These are phyloP conservation scores for Trichoderma aggressivum DNA, from an alignment of 2,329 filamentous ascomycete species.

Conservation along the genomic window DNA sequence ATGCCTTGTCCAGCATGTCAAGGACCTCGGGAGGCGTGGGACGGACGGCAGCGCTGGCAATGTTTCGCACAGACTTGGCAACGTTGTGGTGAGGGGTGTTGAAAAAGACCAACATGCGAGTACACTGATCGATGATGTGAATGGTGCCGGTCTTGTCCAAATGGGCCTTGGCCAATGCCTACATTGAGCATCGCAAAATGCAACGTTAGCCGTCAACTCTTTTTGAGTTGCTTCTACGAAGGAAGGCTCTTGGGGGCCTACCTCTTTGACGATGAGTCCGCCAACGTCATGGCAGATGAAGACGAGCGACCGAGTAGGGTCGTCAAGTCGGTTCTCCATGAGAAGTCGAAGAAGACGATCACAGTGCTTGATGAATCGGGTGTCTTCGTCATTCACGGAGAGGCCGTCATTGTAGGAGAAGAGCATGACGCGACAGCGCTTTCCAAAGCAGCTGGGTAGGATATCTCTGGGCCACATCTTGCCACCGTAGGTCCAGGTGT, in stretches of 20 bases:
- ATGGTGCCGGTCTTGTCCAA: neutral
- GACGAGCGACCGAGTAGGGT: neutral
- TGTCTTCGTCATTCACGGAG: slow-evolving; percentile 1
- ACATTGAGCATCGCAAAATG: neutral
- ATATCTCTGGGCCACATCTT: slow-evolving; percentile 12
- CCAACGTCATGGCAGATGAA: slow-evolving; percentile 18
- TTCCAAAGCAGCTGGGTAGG: neutral
- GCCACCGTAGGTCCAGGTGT: slow-evolving; percentile 7
- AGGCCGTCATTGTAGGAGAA: slow-evolving; percentile 15
- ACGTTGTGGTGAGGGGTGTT: slow-evolving; percentile 16
- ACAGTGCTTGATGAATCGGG: neutral
- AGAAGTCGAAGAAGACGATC: slow-evolving; percentile 11
- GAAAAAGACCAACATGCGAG: slow-evolving; percentile 15
- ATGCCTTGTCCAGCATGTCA: slow-evolving; percentile 8
- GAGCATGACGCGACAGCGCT: slow-evolving; percentile 14
- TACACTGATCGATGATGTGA: neutral
- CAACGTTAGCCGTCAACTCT: neutral
- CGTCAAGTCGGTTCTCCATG: neutral
- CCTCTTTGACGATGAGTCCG: slow-evolving; percentile 17
- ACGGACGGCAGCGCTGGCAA: neutral
- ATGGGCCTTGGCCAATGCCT: slow-evolving; percentile 11
- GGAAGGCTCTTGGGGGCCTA: neutral
- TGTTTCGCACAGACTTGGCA: slow-evolving; percentile 1
- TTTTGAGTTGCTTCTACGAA: neutral
- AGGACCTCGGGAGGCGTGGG: neutral